phyloP scores from a whole-genome alignment of 768 basidiomycete species.

The Coprinopsis sp. region DNA sequence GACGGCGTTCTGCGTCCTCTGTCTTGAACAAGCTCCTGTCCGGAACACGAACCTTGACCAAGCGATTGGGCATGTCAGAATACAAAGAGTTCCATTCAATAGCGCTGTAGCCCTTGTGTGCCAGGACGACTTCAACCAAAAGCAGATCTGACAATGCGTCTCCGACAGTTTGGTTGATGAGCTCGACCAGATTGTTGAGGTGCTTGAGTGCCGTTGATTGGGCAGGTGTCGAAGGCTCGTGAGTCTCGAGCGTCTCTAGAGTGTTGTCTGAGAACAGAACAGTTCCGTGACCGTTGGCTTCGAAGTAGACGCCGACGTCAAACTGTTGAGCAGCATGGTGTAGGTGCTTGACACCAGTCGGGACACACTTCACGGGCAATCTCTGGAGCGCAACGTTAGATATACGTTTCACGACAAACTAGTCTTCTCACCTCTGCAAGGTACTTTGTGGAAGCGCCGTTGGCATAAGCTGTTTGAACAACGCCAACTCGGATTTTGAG shows the following conservation, averaged over 20 bases:
- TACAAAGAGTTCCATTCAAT: constrained; percentile 92
- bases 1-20: constrained; percentile 86
- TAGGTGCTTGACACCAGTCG: constrained; percentile 96
- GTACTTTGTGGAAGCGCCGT: constrained; percentile 94
- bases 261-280: constrained; percentile 86
- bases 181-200: constrained; percentile 67
- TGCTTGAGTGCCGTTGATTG: constrained; percentile 78
- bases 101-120: constrained; percentile 81
- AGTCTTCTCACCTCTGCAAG: constrained; percentile 59
- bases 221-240: constrained; percentile 76
- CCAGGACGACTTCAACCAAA: constrained; percentile 87
- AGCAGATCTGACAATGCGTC: constrained; percentile 96
- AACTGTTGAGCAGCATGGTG: constrained; percentile 96
- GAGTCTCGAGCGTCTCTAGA: constrained; percentile 50
- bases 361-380: constrained; percentile 89
- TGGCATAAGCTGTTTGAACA: constrained; percentile 98
- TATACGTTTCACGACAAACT: background rate
- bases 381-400: constrained; percentile 44
- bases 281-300: constrained; percentile 98
- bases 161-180: constrained; percentile 98
- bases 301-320: constrained; percentile 97
- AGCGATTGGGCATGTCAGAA: constrained; percentile 87
- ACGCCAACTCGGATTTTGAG: constrained; percentile 84
- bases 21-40: constrained; percentile 85
- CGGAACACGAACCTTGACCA: constrained; percentile 87